These are phyloP conservation scores for Noccaea bulbosa DNA, from an alignment of 345 rosid species.

Conservation along the genomic window DNA sequence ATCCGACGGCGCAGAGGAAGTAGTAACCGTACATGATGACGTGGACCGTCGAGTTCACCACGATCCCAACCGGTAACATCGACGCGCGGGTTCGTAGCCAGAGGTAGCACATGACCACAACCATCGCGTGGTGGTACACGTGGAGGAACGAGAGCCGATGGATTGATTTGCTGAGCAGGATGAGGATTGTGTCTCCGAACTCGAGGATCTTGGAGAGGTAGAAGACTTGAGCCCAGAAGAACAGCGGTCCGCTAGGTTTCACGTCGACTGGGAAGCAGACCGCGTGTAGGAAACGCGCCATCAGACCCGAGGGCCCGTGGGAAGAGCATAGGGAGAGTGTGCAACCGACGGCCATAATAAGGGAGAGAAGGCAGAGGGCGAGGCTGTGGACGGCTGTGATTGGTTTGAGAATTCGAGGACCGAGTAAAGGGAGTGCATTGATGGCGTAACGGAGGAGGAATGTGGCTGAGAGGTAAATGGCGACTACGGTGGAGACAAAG, in stretches of 20 bases:
- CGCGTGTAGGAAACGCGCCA: constrained; percentile 10
- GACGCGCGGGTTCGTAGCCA: constrained; percentile 67
- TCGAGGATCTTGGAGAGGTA: constrained; percentile 73
- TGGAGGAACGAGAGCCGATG: constrained; percentile 82
- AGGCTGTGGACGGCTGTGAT: constrained; percentile 78
- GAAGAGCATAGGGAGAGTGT: constrained; percentile 49
- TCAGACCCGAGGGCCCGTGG: constrained; percentile 10
- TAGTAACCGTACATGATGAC: constrained; percentile 77
- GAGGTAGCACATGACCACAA: constrained; percentile 69
- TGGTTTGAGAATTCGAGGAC: constrained; percentile 58
- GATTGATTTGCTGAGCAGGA: constrained; percentile 54
- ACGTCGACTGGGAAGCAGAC: constrained; percentile 59
- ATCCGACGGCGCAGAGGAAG: constrained; percentile 59
- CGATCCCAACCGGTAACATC: constrained; percentile 61
- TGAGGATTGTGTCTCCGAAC: constrained; percentile 62
- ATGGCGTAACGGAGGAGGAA: constrained; percentile 47
- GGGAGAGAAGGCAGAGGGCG: constrained; percentile 61
- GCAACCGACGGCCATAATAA: constrained; percentile 74
- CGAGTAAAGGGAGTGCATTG: constrained; percentile 38
- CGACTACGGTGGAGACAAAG: constrained; percentile 55
- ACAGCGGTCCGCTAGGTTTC: constrained; percentile 56
- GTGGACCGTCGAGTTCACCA: constrained; percentile 64
- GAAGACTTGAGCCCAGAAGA: constrained; percentile 77
- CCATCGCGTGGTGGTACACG: constrained; percentile 80
- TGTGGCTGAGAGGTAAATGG: constrained; percentile 60